These are phyloP conservation scores for Celoporthe dispersa DNA, from an alignment of 2,329 filamentous ascomycete genomes.

Conservation along the genomic window DNA sequence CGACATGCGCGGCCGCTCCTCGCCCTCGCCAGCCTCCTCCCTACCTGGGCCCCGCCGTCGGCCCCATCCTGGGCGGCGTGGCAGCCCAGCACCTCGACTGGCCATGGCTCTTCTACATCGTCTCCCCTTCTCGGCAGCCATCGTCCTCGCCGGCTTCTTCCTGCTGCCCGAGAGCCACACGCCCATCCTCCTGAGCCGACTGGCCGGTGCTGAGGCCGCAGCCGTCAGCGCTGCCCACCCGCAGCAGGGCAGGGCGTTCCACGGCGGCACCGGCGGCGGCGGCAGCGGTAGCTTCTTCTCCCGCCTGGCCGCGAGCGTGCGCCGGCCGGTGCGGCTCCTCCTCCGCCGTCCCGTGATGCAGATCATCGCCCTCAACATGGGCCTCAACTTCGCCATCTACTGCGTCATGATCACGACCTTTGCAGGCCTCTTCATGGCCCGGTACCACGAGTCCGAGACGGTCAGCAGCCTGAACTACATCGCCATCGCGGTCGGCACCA, in stretches of 20 bases:
- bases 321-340: constrained; percentile 50
- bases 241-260: neutral
- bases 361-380: constrained; percentile 49
- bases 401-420: constrained; percentile 59
- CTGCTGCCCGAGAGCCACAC: constrained; percentile 68
- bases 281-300: neutral
- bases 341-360: constrained; percentile 52
- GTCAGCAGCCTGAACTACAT: constrained; percentile 55
- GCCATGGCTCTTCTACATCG: constrained; percentile 73
- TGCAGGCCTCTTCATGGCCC: constrained; percentile 49
- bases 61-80: constrained; percentile 69
- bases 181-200: constrained; percentile 58
- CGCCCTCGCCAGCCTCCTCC: constrained; percentile 39
- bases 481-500: constrained; percentile 50
- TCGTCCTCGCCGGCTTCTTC: constrained; percentile 58
- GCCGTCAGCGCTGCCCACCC: neutral
- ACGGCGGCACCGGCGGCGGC: too few species aligned
- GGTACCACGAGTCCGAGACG: constrained; percentile 51
- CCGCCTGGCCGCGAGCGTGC: constrained; percentile 38
- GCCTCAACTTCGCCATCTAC: constrained; percentile 54
- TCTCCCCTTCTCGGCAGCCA: constrained; percentile 58
- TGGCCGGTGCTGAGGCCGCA: neutral
- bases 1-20: constrained; percentile 43
- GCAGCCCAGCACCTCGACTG: constrained; percentile 66
- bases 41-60: constrained; percentile 65